Evolutionary conservation across 495 filamentous ascomycete species (phyloP), one percentile per base, ranked within the genome.

Genomic region (Neurospora tetraspora): DNA sequence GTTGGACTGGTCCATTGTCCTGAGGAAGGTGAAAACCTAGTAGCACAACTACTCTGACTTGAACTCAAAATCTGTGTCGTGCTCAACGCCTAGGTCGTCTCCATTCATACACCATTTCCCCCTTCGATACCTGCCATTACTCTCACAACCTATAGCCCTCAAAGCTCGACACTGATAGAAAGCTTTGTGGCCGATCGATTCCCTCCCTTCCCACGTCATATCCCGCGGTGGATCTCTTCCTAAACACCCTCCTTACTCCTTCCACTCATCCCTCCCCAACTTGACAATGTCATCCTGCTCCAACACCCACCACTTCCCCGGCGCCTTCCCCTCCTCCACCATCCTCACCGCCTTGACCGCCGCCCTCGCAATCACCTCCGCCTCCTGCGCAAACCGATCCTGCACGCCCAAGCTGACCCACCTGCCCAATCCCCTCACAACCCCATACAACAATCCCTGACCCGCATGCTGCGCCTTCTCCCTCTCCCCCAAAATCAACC

Each of bases 341-440:
- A 83, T 68, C 70, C 79, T 76, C 39, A 85, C 84, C 7, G 88
- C 91, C 20, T 77, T 81, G 34, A 96, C 90, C 11, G 91, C 91
- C 31, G 93, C 93, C 73, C 86, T 86, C 5, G 83, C 93, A 80
- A 97, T 91, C 20, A 91, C 88, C 71, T 90, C 88, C 12, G 87
- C 88, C 70, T 96, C 93, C 84, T 94, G 91, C 4, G 90, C 92
- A 83, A 89, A 88, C 14, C 73, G 76, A 78, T 97, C 87, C 83
- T 89, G 89, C 74, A 88, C 72, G 12, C 79, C 78, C 42, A 82
- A 75, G 40, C 78, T 79, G 0, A 80, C 43, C 18, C 81, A 27
- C 9, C 80, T 83, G 73, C 89, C 86, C 8, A 95, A 10, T 70
- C 83, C 82, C 12, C 78, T 80, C 4, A 89, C 87, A 38, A 92